Evolutionary conservation across 2,329 filamentous ascomycete species (phyloP), one percentile per base, ranked within the genome.

Genomic region (Ceratocystis destructans): DNA sequence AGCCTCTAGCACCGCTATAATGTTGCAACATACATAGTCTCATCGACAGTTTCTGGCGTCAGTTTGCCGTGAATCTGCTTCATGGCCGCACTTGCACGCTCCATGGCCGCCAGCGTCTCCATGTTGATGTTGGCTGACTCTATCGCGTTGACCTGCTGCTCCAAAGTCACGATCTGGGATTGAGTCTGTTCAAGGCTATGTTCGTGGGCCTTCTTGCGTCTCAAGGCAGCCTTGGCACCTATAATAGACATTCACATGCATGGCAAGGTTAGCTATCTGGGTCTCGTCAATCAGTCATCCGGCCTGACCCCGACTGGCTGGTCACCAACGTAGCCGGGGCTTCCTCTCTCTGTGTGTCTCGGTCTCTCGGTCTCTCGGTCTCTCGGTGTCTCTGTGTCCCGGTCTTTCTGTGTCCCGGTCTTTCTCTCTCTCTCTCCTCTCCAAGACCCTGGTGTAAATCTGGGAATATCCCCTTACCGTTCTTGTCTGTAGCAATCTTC

Each of bases 111-210:
- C 70, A 97, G 81, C 12, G 94, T 99, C 80, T 96, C 92, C 78
- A 93, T 87, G 81, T 99, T 99, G 80, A 99, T 96, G 76, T 97
- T 99, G 69, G 94, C 94, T 61, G 92, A 90, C 77, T 99, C 94
- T 79, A 99, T 97, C 68, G 89, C 87, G 76, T 94, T 94, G 74
- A 97, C 95, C 76, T 99, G 91, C 74, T 92, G 88, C 76, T 99
- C 94, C 57, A 99, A 82, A 25, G 94, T 96, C 72, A 86, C 85
- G 73, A 97, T 95, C 78, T 97, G 93, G 41, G 88, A 85, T 68
- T 85, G 83, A 1, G 93, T 97, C 78, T 96, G 92, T 71, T 96
- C 90, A 68, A 96, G 84, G 66, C 89, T 90, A 76, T 92, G 88
- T 77, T 97, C 91, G 73, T 94, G 90, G 71, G 86, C 82, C 83